phyloP scores from a whole-genome alignment of 371 early-diverging fungal genomes.

The Gilbertella persicaria region DNA sequence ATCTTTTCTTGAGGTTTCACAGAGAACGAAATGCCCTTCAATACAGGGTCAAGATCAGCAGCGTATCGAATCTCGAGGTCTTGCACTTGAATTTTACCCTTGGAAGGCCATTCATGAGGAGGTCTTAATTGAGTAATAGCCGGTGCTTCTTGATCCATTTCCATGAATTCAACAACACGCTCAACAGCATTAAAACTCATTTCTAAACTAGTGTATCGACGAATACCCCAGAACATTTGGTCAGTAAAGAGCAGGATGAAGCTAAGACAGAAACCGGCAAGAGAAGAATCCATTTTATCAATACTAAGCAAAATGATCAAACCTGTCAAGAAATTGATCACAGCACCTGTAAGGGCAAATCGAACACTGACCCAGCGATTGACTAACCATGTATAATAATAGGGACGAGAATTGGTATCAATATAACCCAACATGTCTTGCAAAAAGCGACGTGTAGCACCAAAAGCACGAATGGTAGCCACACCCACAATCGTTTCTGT shows the following conservation, averaged over 20 bases:
- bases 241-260: slow-evolving; percentile 74
- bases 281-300: slow-evolving; percentile 60
- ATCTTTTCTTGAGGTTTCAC: slow-evolving; percentile 58
- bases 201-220: slow-evolving; percentile 75
- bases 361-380: slow-evolving; percentile 85
- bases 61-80: slow-evolving; percentile 63
- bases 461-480: slow-evolving; percentile 81
- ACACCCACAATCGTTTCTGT: slow-evolving; percentile 69
- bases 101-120: slow-evolving; percentile 67
- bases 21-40: slow-evolving; percentile 56
- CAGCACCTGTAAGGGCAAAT: slow-evolving; percentile 64
- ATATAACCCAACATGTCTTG: slow-evolving; percentile 50
- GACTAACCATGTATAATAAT: slow-evolving; percentile 71
- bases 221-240: slow-evolving; percentile 68
- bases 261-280: slow-evolving; percentile 77
- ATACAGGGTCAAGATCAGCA: slow-evolving; percentile 59
- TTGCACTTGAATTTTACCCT: slow-evolving; percentile 63
- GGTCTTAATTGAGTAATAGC: slow-evolving; percentile 53
- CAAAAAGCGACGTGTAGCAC: slow-evolving; percentile 56
- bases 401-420: slow-evolving; percentile 69
- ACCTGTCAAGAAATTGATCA: slow-evolving; percentile 67
- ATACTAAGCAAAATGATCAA: slow-evolving; percentile 42
- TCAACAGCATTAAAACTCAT: slow-evolving; percentile 87
- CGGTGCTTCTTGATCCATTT: slow-evolving; percentile 77
- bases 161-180: slow-evolving; percentile 79